A percentile compares a stretch with the other conserved stretches of the same genome.
These are phyloP conservation scores for Macrolepiota albuminosa DNA, from an alignment of 768 basidiomycete genomes.

Conservation along the genomic window DNA sequence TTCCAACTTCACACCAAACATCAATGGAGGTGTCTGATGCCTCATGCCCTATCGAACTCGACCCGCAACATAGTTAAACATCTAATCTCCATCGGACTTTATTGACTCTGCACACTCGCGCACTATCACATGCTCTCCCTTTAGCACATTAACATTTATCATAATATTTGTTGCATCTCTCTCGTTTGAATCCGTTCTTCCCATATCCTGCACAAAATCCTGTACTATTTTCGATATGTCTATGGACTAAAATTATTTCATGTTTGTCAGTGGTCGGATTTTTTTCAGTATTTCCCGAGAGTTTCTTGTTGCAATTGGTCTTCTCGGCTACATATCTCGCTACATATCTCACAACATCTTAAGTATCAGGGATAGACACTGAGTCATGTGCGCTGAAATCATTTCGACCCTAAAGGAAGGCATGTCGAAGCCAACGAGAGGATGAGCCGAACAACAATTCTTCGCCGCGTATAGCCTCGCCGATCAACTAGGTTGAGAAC, in stretches of 20 bases:
- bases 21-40: slow-evolving; percentile 58
- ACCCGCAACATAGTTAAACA: slow-evolving; percentile 44
- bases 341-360: neutral
- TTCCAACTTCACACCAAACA: slow-evolving; percentile 46
- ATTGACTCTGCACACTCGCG: slow-evolving; percentile 3
- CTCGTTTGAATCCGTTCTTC: neutral
- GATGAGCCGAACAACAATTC: neutral
- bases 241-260: slow-evolving; percentile 13
- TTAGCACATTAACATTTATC: slow-evolving; percentile 11
- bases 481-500: neutral
- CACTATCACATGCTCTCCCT: slow-evolving; percentile 13
- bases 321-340: neutral
- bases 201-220: slow-evolving; percentile 7
- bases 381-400: neutral
- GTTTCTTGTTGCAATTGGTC: neutral
- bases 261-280: neutral
- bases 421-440: neutral
- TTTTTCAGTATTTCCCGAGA: neutral
- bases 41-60: slow-evolving; percentile 65
- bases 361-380: too few species aligned
- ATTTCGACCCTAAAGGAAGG: neutral
- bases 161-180: slow-evolving; percentile 13
- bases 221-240: slow-evolving; percentile 14
- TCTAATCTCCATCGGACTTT: slow-evolving; percentile 2
- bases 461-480: neutral